phyloP scores from a whole-genome alignment of 2,329 filamentous ascomycete species.

The Endoconidiophora laricicola region DNA sequence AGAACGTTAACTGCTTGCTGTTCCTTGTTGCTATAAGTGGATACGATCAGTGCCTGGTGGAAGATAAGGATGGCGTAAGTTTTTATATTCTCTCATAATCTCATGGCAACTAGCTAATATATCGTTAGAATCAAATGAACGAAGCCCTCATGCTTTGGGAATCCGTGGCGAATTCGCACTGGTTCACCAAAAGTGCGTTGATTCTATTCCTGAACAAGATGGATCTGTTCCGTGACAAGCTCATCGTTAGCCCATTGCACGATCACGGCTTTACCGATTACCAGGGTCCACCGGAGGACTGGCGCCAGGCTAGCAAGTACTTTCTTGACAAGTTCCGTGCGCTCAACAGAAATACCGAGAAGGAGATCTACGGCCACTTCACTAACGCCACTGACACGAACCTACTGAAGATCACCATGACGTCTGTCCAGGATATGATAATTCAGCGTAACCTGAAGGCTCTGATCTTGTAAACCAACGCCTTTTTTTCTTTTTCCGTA shows the following conservation, averaged over 20 bases:
- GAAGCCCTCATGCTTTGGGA: conserved; percentile 78
- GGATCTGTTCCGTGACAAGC: conserved; percentile 67
- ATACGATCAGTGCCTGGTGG: conserved; percentile 89
- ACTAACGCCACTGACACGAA: conserved; percentile 52
- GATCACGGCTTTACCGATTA: conserved; percentile 66
- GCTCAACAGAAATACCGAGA: conserved; percentile 51
- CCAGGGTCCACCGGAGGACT: conserved; percentile 52
- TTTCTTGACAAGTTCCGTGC: conserved; percentile 69
- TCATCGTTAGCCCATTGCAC: conserved; percentile 52
- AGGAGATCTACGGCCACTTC: conserved; percentile 47
- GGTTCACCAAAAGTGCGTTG: conserved; percentile 67
- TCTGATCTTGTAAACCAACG: conserved; percentile 45
- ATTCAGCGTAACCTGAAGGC: conserved; percentile 71
- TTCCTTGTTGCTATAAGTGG: conserved; percentile 93
- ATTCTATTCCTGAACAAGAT: conserved; percentile 83
- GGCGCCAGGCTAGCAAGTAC: conserved; percentile 61
- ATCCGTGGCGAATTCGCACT: conserved; percentile 70
- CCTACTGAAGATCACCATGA: conserved; percentile 72
- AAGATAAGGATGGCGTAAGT: conserved; percentile 88
- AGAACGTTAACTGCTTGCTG: conserved; percentile 79
- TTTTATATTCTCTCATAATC: not conserved
- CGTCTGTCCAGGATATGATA: conserved; percentile 74
- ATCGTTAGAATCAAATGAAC: conserved; percentile 68
- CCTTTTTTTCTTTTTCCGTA: not conserved
- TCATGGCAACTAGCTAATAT: conserved; percentile 14